Conservation (phyloP, 257 asterid species). For the Mentha longifolia region DNA sequence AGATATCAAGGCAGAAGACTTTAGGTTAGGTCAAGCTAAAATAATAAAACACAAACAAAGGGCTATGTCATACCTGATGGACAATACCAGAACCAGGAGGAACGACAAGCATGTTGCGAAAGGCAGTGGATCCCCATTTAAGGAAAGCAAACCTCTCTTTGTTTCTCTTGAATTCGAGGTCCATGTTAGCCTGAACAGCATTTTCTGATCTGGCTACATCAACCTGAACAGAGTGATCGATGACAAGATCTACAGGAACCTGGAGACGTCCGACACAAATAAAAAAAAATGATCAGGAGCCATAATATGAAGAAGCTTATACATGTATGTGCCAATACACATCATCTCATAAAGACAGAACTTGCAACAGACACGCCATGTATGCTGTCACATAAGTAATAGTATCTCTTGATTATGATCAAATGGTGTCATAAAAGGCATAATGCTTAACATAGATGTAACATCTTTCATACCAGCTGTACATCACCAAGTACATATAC, state of each 20-base stretch:
- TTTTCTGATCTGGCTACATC: slow-evolving; percentile 90
- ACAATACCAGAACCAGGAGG: slow-evolving; percentile 99
- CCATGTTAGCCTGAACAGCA: slow-evolving; percentile 93
- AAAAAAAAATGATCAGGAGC: slow-evolving; percentile 2
- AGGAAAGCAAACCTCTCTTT: slow-evolving; percentile 93
- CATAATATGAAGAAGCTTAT: background rate
- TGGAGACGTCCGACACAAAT: slow-evolving; percentile 36
- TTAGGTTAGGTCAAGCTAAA: slow-evolving; percentile 28
- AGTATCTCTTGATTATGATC: background rate
- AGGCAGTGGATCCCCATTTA: slow-evolving; percentile 93
- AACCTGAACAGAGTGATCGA: slow-evolving; percentile 96
- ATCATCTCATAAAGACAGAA: background rate
- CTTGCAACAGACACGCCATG: background rate
- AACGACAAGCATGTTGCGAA: slow-evolving; percentile 89
- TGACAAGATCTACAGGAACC: slow-evolving; percentile 97
- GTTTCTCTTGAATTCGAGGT: slow-evolving; percentile 83
- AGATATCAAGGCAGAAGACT: slow-evolving; percentile 1
- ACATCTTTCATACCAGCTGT: background rate
- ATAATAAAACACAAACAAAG: background rate
- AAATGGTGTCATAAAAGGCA: background rate
- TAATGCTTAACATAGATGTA: background rate
- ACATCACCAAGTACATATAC: slow-evolving; percentile 2
- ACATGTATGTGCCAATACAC: background rate
- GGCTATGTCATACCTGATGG: slow-evolving; percentile 67
- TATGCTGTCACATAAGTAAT: background rate